These are phyloP conservation scores for Aspergillus proliferans DNA, from an alignment of 2,329 filamentous ascomycete genomes.

Conservation along the genomic window DNA sequence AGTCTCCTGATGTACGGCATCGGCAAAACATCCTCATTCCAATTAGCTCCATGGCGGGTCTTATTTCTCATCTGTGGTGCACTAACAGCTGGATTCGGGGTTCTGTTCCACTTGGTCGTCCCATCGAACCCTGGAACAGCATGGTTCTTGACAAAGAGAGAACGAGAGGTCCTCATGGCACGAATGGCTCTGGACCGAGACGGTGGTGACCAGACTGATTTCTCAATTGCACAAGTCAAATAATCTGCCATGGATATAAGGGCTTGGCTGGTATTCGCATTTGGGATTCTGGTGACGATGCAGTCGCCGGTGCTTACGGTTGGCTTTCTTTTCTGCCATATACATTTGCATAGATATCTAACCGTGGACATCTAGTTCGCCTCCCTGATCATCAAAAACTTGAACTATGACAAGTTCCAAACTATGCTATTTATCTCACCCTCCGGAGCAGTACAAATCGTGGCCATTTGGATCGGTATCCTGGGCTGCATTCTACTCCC, in stretches of 20 bases:
- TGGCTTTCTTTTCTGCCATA: not conserved
- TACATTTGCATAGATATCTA: not conserved
- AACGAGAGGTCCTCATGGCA: slow-evolving; percentile 38
- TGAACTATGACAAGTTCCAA: slow-evolving; percentile 40
- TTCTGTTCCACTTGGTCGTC: slow-evolving; percentile 38
- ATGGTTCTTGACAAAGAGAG: slow-evolving; percentile 42
- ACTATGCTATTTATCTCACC: slow-evolving; percentile 46
- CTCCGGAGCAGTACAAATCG: slow-evolving; percentile 44
- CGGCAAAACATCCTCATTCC: slow-evolving; percentile 12
- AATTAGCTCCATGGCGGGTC: slow-evolving; percentile 35
- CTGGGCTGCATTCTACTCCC: slow-evolving; percentile 36
- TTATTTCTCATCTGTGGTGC: slow-evolving; percentile 46
- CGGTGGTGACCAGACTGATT: slow-evolving; percentile 40
- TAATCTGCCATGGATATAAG: slow-evolving; percentile 42
- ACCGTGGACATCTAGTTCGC: slow-evolving; percentile 32
- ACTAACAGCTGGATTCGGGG: slow-evolving; percentile 36
- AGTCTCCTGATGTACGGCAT: slow-evolving; percentile 4
- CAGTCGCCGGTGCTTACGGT: slow-evolving; percentile 40
- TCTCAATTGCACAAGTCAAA: slow-evolving; percentile 39
- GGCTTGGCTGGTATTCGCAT: slow-evolving; percentile 42
- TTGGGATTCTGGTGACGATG: slow-evolving; percentile 44
- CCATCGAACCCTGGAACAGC: slow-evolving; percentile 37
- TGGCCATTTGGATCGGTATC: slow-evolving; percentile 44
- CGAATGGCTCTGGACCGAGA: slow-evolving; percentile 34
- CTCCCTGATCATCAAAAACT: slow-evolving; percentile 44